phyloP scores from a whole-genome alignment of 2,329 filamentous ascomycete genomes.

The Penicillium nordicum region DNA sequence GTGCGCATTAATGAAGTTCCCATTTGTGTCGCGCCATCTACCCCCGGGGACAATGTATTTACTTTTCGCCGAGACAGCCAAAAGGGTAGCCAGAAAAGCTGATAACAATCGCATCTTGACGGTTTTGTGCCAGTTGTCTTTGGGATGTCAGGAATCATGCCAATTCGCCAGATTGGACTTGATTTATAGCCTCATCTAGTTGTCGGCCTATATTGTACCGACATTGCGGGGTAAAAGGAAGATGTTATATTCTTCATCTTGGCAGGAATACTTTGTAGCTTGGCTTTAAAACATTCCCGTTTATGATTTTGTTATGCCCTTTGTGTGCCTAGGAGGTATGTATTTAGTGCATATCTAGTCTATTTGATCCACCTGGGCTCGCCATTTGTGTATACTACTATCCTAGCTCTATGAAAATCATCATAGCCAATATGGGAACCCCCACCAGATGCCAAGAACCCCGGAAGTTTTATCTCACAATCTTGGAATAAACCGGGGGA shows the following conservation, averaged over 20 bases:
- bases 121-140: background rate
- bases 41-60: conserved; percentile 62
- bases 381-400: background rate
- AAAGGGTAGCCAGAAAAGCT: conserved; percentile 1
- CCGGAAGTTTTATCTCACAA: background rate
- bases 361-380: background rate
- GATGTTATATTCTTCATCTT: background rate
- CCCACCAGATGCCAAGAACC: background rate
- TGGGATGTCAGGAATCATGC: background rate
- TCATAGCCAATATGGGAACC: no score
- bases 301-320: background rate
- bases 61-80: conserved; percentile 22
- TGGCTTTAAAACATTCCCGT: background rate
- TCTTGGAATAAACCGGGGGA: no score
- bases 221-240: conserved; percentile 7
- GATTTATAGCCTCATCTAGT: background rate
- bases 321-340: background rate
- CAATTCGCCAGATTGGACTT: no score
- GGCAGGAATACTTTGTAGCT: background rate
- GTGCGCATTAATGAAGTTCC: conserved; percentile 60
- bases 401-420: background rate
- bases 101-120: background rate
- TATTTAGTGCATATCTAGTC: background rate
- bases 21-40: conserved; percentile 59
- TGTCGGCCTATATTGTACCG: conserved; percentile 8